Percentiles rank a stretch among this genome's conserved stretches.
These are phyloP conservation scores for Pythium volutum DNA, from an alignment of 352 stramenopile species.

Conservation along the genomic window DNA sequence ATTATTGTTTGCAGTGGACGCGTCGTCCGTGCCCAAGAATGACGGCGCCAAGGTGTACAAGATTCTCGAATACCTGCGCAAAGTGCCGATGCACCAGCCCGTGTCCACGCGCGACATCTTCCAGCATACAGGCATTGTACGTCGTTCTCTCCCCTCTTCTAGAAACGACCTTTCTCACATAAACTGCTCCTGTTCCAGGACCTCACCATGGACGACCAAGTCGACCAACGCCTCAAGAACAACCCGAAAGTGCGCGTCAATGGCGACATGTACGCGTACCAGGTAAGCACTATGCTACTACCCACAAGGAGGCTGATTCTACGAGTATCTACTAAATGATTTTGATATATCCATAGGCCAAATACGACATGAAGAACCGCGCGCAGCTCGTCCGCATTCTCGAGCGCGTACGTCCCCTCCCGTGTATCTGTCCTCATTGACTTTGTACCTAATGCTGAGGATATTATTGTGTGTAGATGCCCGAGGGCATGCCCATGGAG, in stretches of 20 bases:
- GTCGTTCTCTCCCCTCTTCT: constrained; percentile 11
- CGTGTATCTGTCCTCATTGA: no score
- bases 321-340: no score
- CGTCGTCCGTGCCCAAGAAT: constrained; percentile 79
- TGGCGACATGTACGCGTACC: constrained; percentile 78
- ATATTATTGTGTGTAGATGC: constrained; percentile 39
- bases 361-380: constrained; percentile 87
- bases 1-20: constrained; percentile 45
- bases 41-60: constrained; percentile 86
- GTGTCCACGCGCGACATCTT: constrained; percentile 71
- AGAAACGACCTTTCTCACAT: not conserved
- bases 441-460: no score
- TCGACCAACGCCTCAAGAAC: constrained; percentile 82
- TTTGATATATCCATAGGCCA: constrained; percentile 41
- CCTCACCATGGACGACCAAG: constrained; percentile 77
- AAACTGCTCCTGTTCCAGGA: constrained; percentile 39
- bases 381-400: constrained; percentile 76
- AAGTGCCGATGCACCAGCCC: constrained; percentile 74
- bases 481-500: constrained; percentile 78
- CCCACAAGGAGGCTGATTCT: no score
- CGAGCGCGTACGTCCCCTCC: constrained; percentile 43
- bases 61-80: constrained; percentile 83
- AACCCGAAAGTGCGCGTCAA: constrained; percentile 82
- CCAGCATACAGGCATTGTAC: constrained; percentile 80
- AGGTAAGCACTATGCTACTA: no score